Base-by-base conservation (phyloP, 2,329 filamentous ascomycete species). In the Berkeleyomyces basicola region DNA sequence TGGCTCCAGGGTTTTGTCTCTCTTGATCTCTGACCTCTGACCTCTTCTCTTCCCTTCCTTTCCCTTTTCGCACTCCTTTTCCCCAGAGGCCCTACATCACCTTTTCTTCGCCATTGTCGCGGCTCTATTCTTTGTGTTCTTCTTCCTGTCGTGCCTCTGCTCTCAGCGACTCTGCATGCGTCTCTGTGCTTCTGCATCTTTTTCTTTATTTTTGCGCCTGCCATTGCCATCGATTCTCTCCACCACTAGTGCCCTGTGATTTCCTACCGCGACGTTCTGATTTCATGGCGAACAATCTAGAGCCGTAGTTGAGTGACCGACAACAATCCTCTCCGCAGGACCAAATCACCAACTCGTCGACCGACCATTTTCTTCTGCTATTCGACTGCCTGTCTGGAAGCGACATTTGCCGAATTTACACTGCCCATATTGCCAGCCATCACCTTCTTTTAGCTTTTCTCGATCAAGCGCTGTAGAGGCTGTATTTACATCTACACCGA, bases 321-420 rank as follows among this genome's bases (percentile, higher is more conserved):
- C 57, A 49, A 33, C 42, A 61, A 51, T 58, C 43, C 57, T 58
- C 59, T 61, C 16, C 47, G 47, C 61, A 64, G 59, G 59, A 61
- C 59, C 23, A 33, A 39, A 11, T 49, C 51, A 11, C 33, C 49
- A 53, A 36, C 49, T 11, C 10, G 51, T 7, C 10, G 39, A 7
- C 39, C 31, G 33, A 51, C 23, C 23, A 53, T 37, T 44, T 10
- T 51, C 9, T 36, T 61, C 36, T 59, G 40, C 46, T 43, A 63
- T 67, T 65, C 63, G 47, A 61, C 39, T 42, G 62, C 57, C 65
- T 37, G 66, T 69, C 65, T 66, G 64, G 66, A 14, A 55, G 33
- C 11, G 44, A 67, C 63, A 64, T 65, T 67, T 65, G 59, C 51
- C 44, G 58, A 58, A 58, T 62, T 53, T 61, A 51, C 60, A 46